Evolutionary conservation across 257 asterid species (phyloP), one percentile per base, ranked within the genome.

Genomic region (Petrea volubilis): DNA sequence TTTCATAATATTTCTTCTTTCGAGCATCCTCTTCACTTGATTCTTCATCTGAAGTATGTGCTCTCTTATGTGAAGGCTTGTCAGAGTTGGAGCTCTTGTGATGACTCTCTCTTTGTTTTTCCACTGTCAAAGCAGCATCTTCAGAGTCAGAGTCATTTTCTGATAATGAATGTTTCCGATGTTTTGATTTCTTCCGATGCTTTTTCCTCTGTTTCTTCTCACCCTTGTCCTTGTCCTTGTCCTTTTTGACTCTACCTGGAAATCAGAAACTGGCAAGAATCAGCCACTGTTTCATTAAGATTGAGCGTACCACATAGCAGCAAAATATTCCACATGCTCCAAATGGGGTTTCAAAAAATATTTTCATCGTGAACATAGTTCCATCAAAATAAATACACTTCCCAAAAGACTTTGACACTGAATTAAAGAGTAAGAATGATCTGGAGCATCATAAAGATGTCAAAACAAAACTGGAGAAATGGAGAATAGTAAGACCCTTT

Each of bases 221-320:
- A 23, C 80, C 90, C 67, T 83, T 75, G 51, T 31, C 61, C 75
- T 64, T 82, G 50, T 63, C 79, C 81, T 81, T 83, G 69, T 67
- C 81, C 72, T 84, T 87, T 67, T 77, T 78, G n/a, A 77, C 74
- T 84, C 90, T 59, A 90, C 92, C 98, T 92, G 82, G 33, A 80
- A 64, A 66, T 34, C 1, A 51, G 75, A 55, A 77, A 70, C 49
- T 68, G 73, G 17, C 33, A 55, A 53, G 34, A 41, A 33, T 76
- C 41, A 62, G 83, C 66, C 34, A 33, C 5, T 15, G 17, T 52
- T 40, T 38, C 49, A 53, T 52, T 43, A 67, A 36, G 41, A 44
- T 29, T 28, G 49, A 40, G 46, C 36, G 66, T 64, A 51, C 31
- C 38, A 66, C 8, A 49, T 1, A 8, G 41, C 1, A 5, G 18